Percentiles rank a stretch among this genome's conserved stretches.
phyloP scores from a whole-genome alignment of 2,329 filamentous ascomycete species.

The Cladophialophora yegresii region DNA sequence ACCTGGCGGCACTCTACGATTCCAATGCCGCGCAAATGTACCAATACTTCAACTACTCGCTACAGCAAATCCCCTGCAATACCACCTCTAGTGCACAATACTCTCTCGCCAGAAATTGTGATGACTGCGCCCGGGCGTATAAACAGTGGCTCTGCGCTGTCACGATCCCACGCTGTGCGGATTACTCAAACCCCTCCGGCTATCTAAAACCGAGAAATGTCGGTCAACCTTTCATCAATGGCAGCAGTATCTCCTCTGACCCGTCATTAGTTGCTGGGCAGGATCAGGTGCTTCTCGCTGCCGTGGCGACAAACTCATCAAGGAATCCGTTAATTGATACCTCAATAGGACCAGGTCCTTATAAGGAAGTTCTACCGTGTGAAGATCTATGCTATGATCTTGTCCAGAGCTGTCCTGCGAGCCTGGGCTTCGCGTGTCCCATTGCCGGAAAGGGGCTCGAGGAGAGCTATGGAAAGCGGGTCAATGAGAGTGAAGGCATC shows the following conservation, averaged over 20 bases:
- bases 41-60: slow-evolving; percentile 74
- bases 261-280: slow-evolving; percentile 16
- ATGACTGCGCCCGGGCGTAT: slow-evolving; percentile 76
- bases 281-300: slow-evolving; percentile 28
- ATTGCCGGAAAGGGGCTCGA: slow-evolving; percentile 49
- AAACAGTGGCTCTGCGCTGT: slow-evolving; percentile 95
- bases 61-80: slow-evolving; percentile 85
- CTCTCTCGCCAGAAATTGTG: slow-evolving; percentile 75
- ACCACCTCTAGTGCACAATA: slow-evolving; percentile 72
- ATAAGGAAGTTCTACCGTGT: slow-evolving; percentile 90
- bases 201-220: slow-evolving; percentile 72
- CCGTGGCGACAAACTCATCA: slow-evolving; percentile 57
- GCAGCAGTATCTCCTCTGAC: slow-evolving; percentile 52
- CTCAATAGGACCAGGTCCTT: slow-evolving; percentile 76
- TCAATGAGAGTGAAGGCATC: slow-evolving; percentile 39
- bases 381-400: slow-evolving; percentile 84
- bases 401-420: slow-evolving; percentile 78
- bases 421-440: slow-evolving; percentile 76
- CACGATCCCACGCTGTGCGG: slow-evolving; percentile 86
- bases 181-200: slow-evolving; percentile 63
- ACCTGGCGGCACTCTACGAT: slow-evolving; percentile 75
- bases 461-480: slow-evolving; percentile 54
- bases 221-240: slow-evolving; percentile 69
- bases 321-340: slow-evolving; percentile 73
- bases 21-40: slow-evolving; percentile 69